These are phyloP conservation scores for Apiospora hydei DNA, from an alignment of 2,329 filamentous ascomycete species.

Conservation along the genomic window DNA sequence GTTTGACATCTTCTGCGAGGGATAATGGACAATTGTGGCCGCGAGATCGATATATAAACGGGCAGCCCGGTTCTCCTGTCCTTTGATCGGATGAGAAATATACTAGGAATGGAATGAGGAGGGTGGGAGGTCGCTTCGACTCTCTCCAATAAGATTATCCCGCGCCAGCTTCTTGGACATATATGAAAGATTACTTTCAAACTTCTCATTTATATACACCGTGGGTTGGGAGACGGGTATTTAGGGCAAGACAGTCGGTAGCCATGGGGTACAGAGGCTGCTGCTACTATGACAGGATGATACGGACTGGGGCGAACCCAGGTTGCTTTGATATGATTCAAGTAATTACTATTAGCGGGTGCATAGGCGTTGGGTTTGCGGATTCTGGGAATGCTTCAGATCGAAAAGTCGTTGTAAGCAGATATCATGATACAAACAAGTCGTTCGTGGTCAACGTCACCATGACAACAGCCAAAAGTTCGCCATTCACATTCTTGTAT, in stretches of 20 bases:
- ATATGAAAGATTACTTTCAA: too few relatives aligned
- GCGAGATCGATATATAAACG: not conserved
- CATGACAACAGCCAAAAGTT: not conserved
- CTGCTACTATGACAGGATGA: not conserved
- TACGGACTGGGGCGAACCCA: not conserved
- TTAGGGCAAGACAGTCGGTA: not conserved
- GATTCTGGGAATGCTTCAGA: not conserved
- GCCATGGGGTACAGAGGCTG: not conserved
- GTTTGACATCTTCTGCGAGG: slow-evolving; percentile 57
- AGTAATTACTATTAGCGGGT: slow-evolving; percentile 7
- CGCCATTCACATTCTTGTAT: not conserved
- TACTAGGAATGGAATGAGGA: not conserved
- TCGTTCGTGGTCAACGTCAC: not conserved
- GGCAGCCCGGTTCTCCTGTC: not conserved
- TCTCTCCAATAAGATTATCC: not conserved
- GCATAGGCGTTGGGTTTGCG: not conserved
- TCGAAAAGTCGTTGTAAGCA: not conserved
- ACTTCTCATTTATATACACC: too few relatives aligned
- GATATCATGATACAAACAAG: not conserved
- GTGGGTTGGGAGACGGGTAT: not conserved
- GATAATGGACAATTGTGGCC: not conserved
- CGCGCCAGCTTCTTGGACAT: not conserved
- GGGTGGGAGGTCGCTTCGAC: not conserved
- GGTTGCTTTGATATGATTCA: not conserved
- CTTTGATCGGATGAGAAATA: not conserved